A percentile compares a stretch with the other conserved stretches of the same genome.
Conservation (phyloP, 2,329 filamentous ascomycete species). For the Neofusicoccum laricinum region DNA sequence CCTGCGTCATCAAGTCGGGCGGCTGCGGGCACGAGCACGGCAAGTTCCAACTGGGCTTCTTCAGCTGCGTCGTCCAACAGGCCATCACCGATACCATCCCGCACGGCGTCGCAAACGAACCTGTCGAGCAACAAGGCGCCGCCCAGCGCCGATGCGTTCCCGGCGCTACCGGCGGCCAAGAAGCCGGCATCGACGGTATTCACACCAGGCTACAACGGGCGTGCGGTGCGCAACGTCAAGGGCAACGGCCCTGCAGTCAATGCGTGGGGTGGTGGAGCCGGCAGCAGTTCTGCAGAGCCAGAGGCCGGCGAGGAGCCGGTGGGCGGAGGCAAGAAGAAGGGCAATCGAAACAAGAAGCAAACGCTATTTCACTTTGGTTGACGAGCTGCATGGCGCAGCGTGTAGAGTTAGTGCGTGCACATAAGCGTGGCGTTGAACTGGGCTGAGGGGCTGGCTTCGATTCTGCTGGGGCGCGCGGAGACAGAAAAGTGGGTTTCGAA, state of each 20-base stretch:
- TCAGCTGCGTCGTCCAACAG: slow-evolving; percentile 28
- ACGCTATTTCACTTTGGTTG: slow-evolving; percentile 51
- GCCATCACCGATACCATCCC: slow-evolving; percentile 38
- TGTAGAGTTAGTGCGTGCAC: slow-evolving; percentile 3
- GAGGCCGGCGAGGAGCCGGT: slow-evolving; percentile 18
- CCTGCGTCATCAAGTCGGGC: slow-evolving; percentile 9
- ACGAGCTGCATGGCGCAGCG: background rate
- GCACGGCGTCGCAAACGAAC: slow-evolving; percentile 27
- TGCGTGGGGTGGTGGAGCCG: slow-evolving; percentile 37
- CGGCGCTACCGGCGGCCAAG: slow-evolving; percentile 74
- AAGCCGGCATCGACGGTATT: slow-evolving; percentile 61
- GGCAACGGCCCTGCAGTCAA: slow-evolving; percentile 38
- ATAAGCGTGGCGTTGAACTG: slow-evolving; percentile 10
- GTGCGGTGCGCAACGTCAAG: slow-evolving; percentile 40
- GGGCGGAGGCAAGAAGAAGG: slow-evolving; percentile 42
- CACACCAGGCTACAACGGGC: slow-evolving; percentile 48
- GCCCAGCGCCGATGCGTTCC: slow-evolving; percentile 64
- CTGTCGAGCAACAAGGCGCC: slow-evolving; percentile 19
- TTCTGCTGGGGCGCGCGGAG: background rate
- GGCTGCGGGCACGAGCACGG: slow-evolving; percentile 23
- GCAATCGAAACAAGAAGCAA: slow-evolving; percentile 51
- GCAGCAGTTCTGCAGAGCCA: slow-evolving; percentile 23
- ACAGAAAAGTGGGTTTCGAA: slow-evolving; percentile 2
- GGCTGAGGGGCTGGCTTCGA: background rate
- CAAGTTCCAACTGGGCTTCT: slow-evolving; percentile 30